Base-by-base conservation (phyloP, 768 basidiomycete genomes). In the Leucocoprinus birnbaumii region DNA sequence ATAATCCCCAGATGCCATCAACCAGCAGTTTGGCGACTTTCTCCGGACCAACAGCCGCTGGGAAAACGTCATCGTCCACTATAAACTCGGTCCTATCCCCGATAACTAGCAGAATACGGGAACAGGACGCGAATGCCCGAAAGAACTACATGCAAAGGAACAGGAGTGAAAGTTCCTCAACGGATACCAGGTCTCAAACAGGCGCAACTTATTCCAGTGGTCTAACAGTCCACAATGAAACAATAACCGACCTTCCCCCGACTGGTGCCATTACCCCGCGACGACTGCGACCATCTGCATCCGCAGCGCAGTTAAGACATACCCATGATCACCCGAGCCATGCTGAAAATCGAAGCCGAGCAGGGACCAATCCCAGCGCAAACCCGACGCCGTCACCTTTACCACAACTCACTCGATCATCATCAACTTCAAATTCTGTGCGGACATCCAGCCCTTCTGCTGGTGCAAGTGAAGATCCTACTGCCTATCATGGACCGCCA, bases 91-190 rank as follows among this genome's bases (percentile, higher is more conserved):
- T 82, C 21, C 67, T 92, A 51, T 89, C 91, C 2, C 91, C 90
- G 2, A 80, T 94, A 55, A 88, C 86, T 25, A 86, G 75, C 61
- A 87, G 90, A 31, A 86, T 94, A 78, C 82, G 85, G 61, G 87
- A 91, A 70, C 79, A 84, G 55, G 91, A 94, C 65, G 91, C 91
- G 18, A 88, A 87, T 65, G 92, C 91, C 35, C 90, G 89, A 77
- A 90, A 91, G 67, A 89, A 91, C 63, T 94, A 91, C 65, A 76
- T 91, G 66, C 77, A 81, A 58, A 81, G 91, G 54, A 89, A 89
- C 73, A 82, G 91, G 54, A 93, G 90, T 65, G 91, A 88, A 48
- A 91, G 89, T 62, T 77, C 86, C 18, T 89, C 87, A 1, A 87
- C 87, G 13, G 87, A 90, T 62, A 83, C 78, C 59, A 82, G 74